A percentile compares a stretch with the other conserved stretches of the same genome.
Conservation (phyloP, 208 protist genomes). For the Sergeia podlipaevii region DNA sequence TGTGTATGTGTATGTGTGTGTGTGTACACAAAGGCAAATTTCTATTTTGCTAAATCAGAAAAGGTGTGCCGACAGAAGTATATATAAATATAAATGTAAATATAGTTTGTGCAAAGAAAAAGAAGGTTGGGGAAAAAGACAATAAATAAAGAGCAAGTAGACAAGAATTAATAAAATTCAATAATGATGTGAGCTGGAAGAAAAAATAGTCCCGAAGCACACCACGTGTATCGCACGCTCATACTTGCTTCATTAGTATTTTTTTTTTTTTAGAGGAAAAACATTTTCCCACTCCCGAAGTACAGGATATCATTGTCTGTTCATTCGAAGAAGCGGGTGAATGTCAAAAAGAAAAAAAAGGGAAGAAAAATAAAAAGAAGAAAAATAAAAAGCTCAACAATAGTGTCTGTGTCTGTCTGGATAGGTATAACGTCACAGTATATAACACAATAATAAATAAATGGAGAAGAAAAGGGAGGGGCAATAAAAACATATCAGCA, state of each 20-base stretch:
- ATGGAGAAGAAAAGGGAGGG: not conserved
- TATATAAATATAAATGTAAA: slow-evolving; percentile 5
- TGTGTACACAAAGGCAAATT: not conserved
- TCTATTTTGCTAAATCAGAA: too few species aligned
- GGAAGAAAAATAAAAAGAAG: slow-evolving; percentile 6
- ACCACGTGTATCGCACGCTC: not conserved
- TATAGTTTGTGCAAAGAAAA: slow-evolving; percentile 8
- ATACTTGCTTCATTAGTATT: not conserved
- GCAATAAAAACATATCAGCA: not conserved
- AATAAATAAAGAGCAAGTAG: not conserved
- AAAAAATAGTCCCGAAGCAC: slow-evolving; percentile 8
- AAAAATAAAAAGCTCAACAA: not conserved
- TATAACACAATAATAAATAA: not conserved
- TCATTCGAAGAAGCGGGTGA: not conserved
- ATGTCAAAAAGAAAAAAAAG: not conserved
- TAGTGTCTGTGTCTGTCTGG: too few species aligned
- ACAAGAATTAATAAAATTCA: slow-evolving; percentile 4
- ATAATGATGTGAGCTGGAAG: too few species aligned
- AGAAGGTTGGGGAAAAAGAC: not conserved
- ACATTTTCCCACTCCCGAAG: too few species aligned
- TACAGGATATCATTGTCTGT: too few species aligned
- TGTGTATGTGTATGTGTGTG: not conserved
- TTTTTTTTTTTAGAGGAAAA: not conserved
- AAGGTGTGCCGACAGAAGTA: not conserved
- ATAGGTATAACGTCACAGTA: too few species aligned